Evolutionary conservation across 2,329 filamentous ascomycete genomes (phyloP), one percentile per base, ranked within the genome.

Genomic region (Calonectria ilicicola): DNA sequence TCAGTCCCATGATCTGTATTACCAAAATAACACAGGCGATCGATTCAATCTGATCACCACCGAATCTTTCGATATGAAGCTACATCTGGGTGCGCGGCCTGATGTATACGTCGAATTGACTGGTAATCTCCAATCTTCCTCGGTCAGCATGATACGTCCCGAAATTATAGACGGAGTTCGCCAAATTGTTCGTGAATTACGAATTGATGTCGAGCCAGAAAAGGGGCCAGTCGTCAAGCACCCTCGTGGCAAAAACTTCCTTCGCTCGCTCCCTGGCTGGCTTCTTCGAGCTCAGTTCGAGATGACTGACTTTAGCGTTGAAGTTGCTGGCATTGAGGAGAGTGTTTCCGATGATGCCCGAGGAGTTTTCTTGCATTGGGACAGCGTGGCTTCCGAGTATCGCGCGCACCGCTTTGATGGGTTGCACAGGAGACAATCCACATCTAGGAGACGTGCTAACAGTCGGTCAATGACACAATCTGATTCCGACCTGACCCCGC

Each of bases 141-240:
- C 95, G 1, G 89, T 98, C 62, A 97, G 95, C 80, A 93, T 99
- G 88, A 93, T 98, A 10, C 92, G 96, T 26, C 93, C 95, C 7
- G 97, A 99, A 81, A 98, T 99, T 71, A 97, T 93, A 67, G 94
- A 97, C 80, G 97, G 97, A 26, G 89, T 99, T 38, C 94, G 94
- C 27, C 95, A 98, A 82, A 98, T 99, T 74, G 91, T 98, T 17
- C 91, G 92, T 49, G 95, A 98, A 80, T 88, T 98, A 65, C 91
- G 93, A 53, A 91, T 91, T 35, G 91, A 94, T 73, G 89, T 93
- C 12, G 89, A 93, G 74, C 90, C 92, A 3, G 83, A 83, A n/a
- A 93, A 90, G 81, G 86, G 89, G 44, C 83, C 82, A 5, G 82
- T 82, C 46, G 85, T 86, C n/a, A 88, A 85, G 69, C 86, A 86